Evolutionary conservation across 2,329 filamentous ascomycete genomes (phyloP), one percentile per base, ranked within the genome.

Genomic region (Davidsoniella eucalypti): DNA sequence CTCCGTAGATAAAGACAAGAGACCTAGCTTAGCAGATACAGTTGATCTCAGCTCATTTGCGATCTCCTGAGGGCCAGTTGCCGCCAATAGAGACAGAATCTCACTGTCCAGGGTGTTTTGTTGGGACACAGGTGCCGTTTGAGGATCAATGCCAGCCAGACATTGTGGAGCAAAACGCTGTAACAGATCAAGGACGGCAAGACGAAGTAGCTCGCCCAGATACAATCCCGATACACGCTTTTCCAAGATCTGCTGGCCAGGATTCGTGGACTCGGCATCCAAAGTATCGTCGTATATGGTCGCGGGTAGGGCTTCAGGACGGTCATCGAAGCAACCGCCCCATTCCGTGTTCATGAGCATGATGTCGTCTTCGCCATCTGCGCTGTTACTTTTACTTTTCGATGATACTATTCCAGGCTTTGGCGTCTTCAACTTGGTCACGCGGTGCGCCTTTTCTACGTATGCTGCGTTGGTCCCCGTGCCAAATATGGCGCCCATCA

Each of bases 311-410:
- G 83, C 79, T 52, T 70, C 74, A 40, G 86, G 68, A 18, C 72
- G 68, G 62, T 84, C 84, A 64, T 87, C 84, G 58, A 87, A 87
- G 26, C 43, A 46, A 54, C 79, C 83, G 53, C 84, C 84, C 83
- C 84, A 88, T 66, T 88, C 84, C 1, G 81, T 82, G 62, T 87
- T 88, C 60, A 88, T 72, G 54, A 87, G 79, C 82, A 87, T 87
- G 56, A 84, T 71, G 18, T 80, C 78, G 0, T 80, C 80, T 2
- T 69, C 72, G 45, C 66, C 69, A 60, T 82, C 78, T 54, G 75
- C 78, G 4, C 69, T 61, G 18, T 61, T 10, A 33, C 66, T 17
- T 18, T 61, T 10, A 33, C 66, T 17, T 18, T 36, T 16, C 21
- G 21, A 23, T 23, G 21, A 23, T 23, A 23, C 21, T 23, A 23